Percentiles rank a stretch among this genome's conserved stretches.
phyloP scores from a whole-genome alignment of 225 moss, liverwort and hornwort species.

The Pleurozium schreberi region DNA sequence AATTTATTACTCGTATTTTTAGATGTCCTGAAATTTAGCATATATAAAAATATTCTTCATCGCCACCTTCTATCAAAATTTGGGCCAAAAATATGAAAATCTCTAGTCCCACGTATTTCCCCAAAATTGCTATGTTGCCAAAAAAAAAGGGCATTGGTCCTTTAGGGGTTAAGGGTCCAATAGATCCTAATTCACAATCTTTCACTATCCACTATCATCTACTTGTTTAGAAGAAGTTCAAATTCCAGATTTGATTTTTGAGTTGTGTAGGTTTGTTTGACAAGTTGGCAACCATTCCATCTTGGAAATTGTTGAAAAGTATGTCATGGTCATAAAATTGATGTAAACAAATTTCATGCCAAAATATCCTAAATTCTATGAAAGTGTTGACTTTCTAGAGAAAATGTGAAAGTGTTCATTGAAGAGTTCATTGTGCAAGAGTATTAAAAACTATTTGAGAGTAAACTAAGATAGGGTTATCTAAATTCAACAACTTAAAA shows the following conservation, averaged over 20 bases:
- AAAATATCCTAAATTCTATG: neutral
- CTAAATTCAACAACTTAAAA: neutral
- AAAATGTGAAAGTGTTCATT: neutral
- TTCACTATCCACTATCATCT: neutral
- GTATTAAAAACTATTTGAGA: neutral
- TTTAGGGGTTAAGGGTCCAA: accelerated
- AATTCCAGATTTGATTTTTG: accelerated
- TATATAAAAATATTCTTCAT: no score
- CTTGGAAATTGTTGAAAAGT: accelerated
- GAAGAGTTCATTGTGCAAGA: accelerated
- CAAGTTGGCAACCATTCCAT: accelerated
- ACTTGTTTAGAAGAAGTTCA: neutral
- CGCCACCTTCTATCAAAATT: no score
- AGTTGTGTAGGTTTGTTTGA: neutral
- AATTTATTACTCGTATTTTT: no score
- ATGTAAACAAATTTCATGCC: accelerated
- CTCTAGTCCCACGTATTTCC: no score
- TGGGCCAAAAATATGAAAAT: no score
- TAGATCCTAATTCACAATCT: neutral
- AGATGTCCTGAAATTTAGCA: no score
- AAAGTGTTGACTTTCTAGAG: accelerated
- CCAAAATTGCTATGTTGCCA: no score
- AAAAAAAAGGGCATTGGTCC: no score
- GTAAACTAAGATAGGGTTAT: neutral
- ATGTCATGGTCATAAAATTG: no score